phyloP scores from a whole-genome alignment of 345 rosid species.

The Stellera chamaejasme region DNA sequence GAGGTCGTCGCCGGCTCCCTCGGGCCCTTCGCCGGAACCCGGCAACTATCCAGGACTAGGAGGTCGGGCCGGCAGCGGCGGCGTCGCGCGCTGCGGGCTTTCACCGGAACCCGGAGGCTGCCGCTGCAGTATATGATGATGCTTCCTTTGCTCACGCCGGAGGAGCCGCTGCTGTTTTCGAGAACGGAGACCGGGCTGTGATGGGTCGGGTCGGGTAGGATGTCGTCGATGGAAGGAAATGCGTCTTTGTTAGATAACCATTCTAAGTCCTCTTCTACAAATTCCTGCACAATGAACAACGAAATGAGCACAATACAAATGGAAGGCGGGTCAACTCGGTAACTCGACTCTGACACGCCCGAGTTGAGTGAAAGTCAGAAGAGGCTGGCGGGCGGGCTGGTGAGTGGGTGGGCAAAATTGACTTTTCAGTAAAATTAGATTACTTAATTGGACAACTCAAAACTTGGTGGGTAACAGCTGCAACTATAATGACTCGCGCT shows the following conservation, averaged over 20 bases:
- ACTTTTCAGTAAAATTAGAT: background rate
- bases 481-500: constrained; percentile 21
- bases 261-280: constrained; percentile 71
- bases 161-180: constrained; percentile 35
- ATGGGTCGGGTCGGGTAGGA: constrained; percentile 37
- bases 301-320: background rate
- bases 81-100: constrained; percentile 55
- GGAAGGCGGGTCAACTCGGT: constrained; percentile 12
- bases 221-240: constrained; percentile 58
- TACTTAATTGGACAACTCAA: constrained; percentile 28
- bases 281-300: constrained; percentile 26
- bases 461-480: constrained; percentile 47
- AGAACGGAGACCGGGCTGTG: constrained; percentile 61
- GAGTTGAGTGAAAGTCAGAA: background rate
- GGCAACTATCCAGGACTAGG: constrained; percentile 12
- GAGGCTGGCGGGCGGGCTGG: background rate
- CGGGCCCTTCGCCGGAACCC: constrained; percentile 22
- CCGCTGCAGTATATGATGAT: constrained; percentile 33
- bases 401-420: constrained; percentile 11
- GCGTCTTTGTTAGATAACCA: constrained; percentile 74
- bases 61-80: constrained; percentile 33
- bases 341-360: constrained; percentile 9
- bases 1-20: constrained; percentile 7
- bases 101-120: constrained; percentile 34
- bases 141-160: constrained; percentile 21